phyloP scores from a whole-genome alignment of 2,329 filamentous ascomycete genomes.

The Colletotrichum sp. region DNA sequence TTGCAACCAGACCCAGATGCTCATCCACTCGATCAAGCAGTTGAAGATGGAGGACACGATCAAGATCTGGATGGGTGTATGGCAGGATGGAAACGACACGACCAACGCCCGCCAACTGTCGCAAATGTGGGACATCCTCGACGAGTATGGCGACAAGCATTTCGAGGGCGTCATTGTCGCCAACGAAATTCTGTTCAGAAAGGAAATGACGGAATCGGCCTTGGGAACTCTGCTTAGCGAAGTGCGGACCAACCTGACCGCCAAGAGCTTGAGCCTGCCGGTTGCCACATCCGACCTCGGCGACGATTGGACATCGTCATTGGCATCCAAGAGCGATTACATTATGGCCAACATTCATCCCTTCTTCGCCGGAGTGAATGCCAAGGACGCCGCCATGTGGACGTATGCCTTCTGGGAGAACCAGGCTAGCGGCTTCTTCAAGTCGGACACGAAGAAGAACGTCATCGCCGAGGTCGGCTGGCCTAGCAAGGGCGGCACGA shows the following conservation, averaged over 20 bases:
- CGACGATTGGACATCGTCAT: slow-evolving; percentile 77
- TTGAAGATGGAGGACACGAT: slow-evolving; percentile 73
- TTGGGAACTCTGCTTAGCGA: slow-evolving; percentile 69
- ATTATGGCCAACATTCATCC: slow-evolving; percentile 98
- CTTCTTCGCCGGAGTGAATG: slow-evolving; percentile 84
- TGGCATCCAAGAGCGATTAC: slow-evolving; percentile 77
- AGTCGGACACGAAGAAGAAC: slow-evolving; percentile 67
- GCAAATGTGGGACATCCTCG: slow-evolving; percentile 85
- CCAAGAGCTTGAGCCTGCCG: slow-evolving; percentile 68
- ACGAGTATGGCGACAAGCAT: slow-evolving; percentile 67
- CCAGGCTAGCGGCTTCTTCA: slow-evolving; percentile 70
- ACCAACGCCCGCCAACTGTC: slow-evolving; percentile 83
- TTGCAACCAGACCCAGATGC: slow-evolving; percentile 97
- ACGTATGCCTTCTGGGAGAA: slow-evolving; percentile 81
- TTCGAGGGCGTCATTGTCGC: slow-evolving; percentile 86
- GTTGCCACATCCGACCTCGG: slow-evolving; percentile 90
- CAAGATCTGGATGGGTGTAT: slow-evolving; percentile 94
- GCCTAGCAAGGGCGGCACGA: slow-evolving; percentile 80
- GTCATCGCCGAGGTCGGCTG: slow-evolving; percentile 92
- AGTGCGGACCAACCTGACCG: slow-evolving; percentile 76
- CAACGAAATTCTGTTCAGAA: slow-evolving; percentile 78
- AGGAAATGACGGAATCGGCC: slow-evolving; percentile 71
- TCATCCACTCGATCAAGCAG: slow-evolving; percentile 79
- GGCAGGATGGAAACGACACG: slow-evolving; percentile 83
- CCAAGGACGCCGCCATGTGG: slow-evolving; percentile 75